A percentile compares a stretch with the other conserved stretches of the same genome.
These are phyloP conservation scores for Apiospora saccharicola DNA, from an alignment of 2,329 filamentous ascomycete species.

Conservation along the genomic window DNA sequence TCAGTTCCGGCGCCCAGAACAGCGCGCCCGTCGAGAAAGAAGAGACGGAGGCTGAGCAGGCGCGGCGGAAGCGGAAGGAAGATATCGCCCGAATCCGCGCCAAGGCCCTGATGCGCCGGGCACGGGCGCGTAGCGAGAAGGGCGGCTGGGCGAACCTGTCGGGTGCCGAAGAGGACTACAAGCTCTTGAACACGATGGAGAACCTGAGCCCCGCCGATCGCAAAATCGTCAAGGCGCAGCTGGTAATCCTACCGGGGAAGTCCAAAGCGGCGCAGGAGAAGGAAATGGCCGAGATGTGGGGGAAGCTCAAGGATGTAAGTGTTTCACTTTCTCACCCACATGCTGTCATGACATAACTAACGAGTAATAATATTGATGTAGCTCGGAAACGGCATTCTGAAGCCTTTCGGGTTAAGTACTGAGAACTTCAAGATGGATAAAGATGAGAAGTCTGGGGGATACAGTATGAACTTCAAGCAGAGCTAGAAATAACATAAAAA, in stretches of 20 bases:
- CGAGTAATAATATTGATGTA: no score
- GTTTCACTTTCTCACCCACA: no score
- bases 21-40: slow-evolving; percentile 51
- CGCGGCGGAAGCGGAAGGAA: slow-evolving; percentile 51
- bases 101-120: slow-evolving; percentile 84
- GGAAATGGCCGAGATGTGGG: slow-evolving; percentile 98
- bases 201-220: slow-evolving; percentile 71
- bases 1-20: slow-evolving; percentile 64
- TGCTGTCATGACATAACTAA: no score
- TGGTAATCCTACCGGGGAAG: slow-evolving; percentile 69
- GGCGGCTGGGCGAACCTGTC: slow-evolving; percentile 83
- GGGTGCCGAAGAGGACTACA: slow-evolving; percentile 83
- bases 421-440: slow-evolving; percentile 95
- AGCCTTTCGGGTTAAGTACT: slow-evolving; percentile 91
- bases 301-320: slow-evolving; percentile 84
- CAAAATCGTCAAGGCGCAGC: slow-evolving; percentile 71
- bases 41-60: slow-evolving; percentile 39
- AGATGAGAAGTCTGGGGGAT: slow-evolving; percentile 87
- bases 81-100: slow-evolving; percentile 80
- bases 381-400: slow-evolving; percentile 89
- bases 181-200: slow-evolving; percentile 63
- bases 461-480: slow-evolving; percentile 88
- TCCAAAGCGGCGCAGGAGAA: slow-evolving; percentile 82
- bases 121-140: slow-evolving; percentile 73
- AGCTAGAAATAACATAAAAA: slow-evolving; percentile 6